A percentile compares a stretch with the other conserved stretches of the same genome.
These are phyloP conservation scores for Pythium pyrilobum DNA, from an alignment of 352 stramenopile genomes.

Conservation along the genomic window DNA sequence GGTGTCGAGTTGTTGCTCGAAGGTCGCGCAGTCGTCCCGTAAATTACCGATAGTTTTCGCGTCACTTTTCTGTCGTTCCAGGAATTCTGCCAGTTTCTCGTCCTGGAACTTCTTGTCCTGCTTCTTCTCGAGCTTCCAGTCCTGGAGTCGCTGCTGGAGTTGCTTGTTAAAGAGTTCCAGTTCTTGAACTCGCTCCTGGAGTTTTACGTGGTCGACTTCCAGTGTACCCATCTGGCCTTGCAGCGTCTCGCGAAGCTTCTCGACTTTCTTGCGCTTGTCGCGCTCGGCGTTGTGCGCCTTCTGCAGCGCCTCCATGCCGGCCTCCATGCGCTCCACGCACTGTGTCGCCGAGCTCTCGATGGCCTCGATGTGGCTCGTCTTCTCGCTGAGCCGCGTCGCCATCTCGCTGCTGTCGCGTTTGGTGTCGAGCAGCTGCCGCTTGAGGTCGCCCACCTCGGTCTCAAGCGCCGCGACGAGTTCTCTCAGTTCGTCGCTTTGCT, in stretches of 20 bases:
- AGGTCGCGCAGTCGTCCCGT: conserved; percentile 25
- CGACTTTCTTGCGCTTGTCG: conserved; percentile 46
- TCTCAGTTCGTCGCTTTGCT: conserved; percentile 37
- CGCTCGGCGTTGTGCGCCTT: conserved; percentile 33
- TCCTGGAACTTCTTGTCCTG: conserved; percentile 30
- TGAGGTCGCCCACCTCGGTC: conserved; percentile 20
- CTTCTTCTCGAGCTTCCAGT: conserved; percentile 39
- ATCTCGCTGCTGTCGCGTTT: conserved; percentile 32
- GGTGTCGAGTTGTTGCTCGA: conserved; percentile 26
- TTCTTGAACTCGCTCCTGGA: conserved; percentile 29
- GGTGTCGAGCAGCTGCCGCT: conserved; percentile 26
- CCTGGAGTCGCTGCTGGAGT: conserved; percentile 40
- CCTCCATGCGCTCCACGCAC: conserved; percentile 42
- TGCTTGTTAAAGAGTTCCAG: conserved; percentile 29
- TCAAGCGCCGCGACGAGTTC: conserved; percentile 34
- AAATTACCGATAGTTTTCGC: conserved; percentile 32
- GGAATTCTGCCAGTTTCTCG: conserved; percentile 23
- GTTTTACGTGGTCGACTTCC: conserved; percentile 21
- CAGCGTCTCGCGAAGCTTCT: conserved; percentile 27
- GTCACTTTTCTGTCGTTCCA: conserved; percentile 37
- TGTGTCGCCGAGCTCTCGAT: conserved; percentile 43
- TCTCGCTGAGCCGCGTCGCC: conserved; percentile 27
- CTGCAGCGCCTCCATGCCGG: conserved; percentile 27
- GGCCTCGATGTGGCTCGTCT: conserved; percentile 28
- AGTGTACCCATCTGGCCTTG: conserved; percentile 35